phyloP scores from a whole-genome alignment of 2,329 filamentous ascomycete species.

The Talaromyces sp. region DNA sequence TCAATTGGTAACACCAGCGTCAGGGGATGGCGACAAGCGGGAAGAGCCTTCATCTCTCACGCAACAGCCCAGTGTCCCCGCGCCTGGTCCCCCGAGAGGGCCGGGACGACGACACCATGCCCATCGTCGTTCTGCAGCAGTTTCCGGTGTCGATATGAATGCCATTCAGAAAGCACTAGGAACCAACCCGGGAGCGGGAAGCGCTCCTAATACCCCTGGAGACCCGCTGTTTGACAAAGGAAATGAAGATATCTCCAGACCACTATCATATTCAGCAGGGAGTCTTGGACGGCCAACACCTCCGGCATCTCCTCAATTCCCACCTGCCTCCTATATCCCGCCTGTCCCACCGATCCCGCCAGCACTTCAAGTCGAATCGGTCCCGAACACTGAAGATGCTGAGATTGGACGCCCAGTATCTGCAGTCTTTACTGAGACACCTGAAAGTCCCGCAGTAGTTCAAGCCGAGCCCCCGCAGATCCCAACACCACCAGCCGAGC shows the following conservation, averaged over 20 bases:
- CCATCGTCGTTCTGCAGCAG: slow-evolving; percentile 77
- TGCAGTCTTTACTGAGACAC: slow-evolving; percentile 79
- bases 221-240: slow-evolving; percentile 35
- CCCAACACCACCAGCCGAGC: slow-evolving; percentile 37
- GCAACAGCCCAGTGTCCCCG: slow-evolving; percentile 35
- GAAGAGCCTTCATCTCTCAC: slow-evolving; percentile 26
- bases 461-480: slow-evolving; percentile 65
- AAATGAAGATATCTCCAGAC: slow-evolving; percentile 33
- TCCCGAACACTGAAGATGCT: slow-evolving; percentile 17
- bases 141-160: slow-evolving; percentile 80
- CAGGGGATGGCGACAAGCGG: slow-evolving; percentile 56
- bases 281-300: slow-evolving; percentile 34
- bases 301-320: slow-evolving; percentile 36
- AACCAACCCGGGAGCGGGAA: slow-evolving; percentile 56
- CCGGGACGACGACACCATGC: slow-evolving; percentile 69
- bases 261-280: slow-evolving; percentile 38
- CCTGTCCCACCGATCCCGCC: slow-evolving; percentile 21
- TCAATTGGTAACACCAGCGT: slow-evolving; percentile 57
- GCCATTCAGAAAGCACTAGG: slow-evolving; percentile 52
- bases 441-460: slow-evolving; percentile 71
- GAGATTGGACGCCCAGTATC: slow-evolving; percentile 79
- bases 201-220: slow-evolving; percentile 58
- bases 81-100: slow-evolving; percentile 45
- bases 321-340: slow-evolving; percentile 10
- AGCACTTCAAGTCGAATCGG: slow-evolving; percentile 17